These are phyloP conservation scores for Suhomyces yuchorum DNA, from an alignment of 1,139 yeast species.

Conservation along the genomic window DNA sequence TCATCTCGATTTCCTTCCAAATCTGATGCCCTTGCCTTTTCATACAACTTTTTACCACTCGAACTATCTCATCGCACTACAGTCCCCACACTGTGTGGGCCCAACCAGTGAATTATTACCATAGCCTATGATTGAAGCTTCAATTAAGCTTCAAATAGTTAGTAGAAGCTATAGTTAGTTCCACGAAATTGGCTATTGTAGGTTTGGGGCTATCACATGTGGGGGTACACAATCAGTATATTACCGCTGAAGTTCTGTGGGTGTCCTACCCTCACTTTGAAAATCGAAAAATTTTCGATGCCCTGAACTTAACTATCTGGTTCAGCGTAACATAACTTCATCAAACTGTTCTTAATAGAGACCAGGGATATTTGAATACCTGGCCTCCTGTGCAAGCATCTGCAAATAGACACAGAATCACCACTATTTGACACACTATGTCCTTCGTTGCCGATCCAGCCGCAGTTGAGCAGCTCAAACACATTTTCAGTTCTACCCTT, in stretches of 20 bases:
- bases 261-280: not conserved
- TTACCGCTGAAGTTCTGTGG: not conserved
- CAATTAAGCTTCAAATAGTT: too few relatives aligned
- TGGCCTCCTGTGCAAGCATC: not conserved
- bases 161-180: too few relatives aligned
- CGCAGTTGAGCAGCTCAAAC: constrained; percentile 62
- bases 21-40: too few relatives aligned
- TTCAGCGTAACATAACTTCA: not conserved
- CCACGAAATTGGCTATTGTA: not conserved
- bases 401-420: not conserved
- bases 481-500: constrained; percentile 66
- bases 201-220: not conserved
- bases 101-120: too few relatives aligned
- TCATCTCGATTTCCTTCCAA: too few relatives aligned
- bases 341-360: not conserved
- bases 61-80: too few relatives aligned
- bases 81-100: too few relatives aligned
- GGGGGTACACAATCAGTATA: not conserved
- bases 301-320: not conserved
- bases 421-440: constrained; percentile 7
- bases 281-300: constrained; percentile 5
- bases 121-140: too few relatives aligned
- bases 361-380: not conserved
- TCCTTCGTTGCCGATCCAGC: constrained; percentile 64
- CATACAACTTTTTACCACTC: too few relatives aligned